These are phyloP conservation scores for Cruciata laevipes DNA, from an alignment of 257 asterid species.

Conservation along the genomic window DNA sequence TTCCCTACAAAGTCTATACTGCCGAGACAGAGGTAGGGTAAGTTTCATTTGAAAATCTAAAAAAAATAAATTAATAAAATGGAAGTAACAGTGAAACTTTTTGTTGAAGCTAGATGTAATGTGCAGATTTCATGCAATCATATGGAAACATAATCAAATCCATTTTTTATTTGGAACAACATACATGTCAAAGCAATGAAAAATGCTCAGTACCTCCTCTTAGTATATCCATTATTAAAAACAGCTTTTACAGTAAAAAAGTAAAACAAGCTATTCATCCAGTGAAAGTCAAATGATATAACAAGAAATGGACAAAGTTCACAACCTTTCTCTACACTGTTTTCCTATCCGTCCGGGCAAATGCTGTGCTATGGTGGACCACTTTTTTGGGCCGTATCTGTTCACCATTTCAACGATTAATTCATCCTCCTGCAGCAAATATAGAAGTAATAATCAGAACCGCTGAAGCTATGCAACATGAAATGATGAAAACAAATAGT, in stretches of 20 bases:
- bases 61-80: neutral
- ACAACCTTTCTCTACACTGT: constrained; percentile 90
- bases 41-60: neutral
- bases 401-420: constrained; percentile 62
- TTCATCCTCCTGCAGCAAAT: constrained; percentile 73
- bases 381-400: constrained; percentile 78
- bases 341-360: constrained; percentile 98
- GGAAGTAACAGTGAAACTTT: neutral
- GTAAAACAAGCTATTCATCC: constrained; percentile 4
- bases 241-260: neutral
- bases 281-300: constrained; percentile 8
- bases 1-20: neutral
- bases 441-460: constrained; percentile 1
- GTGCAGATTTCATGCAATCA: neutral
- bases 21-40: neutral
- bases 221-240: neutral
- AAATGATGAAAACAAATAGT: neutral
- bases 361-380: constrained; percentile 94
- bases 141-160: neutral
- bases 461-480: neutral
- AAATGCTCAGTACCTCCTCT: neutral
- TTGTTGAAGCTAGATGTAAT: neutral
- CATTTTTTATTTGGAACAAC: neutral
- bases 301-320: constrained; percentile 12
- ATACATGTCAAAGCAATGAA: constrained; percentile 1